A percentile compares a stretch with the other conserved stretches of the same genome.
Conservation (phyloP, 495 filamentous ascomycete species). For the Penicillium manginii region DNA sequence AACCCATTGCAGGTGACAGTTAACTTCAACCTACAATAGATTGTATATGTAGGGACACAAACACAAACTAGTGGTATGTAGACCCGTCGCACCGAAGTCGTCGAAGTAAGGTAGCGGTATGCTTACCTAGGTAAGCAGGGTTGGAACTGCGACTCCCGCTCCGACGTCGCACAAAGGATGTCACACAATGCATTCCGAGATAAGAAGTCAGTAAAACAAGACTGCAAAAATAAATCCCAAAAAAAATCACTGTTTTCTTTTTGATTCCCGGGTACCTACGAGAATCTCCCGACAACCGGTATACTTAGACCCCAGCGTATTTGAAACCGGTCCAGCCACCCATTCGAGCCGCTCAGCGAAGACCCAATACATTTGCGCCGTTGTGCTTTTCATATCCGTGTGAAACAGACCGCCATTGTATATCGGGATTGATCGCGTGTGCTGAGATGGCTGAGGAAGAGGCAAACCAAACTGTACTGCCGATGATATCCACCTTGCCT, state of each 20-base stretch:
- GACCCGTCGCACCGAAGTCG: not conserved
- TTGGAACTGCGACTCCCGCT: not conserved
- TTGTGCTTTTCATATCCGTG: not conserved
- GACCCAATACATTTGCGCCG: not conserved
- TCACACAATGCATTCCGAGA: not conserved
- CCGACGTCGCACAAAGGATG: not conserved
- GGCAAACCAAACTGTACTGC: no score
- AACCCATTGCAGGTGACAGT: no score
- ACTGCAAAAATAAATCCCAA: not conserved
- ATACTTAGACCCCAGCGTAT: not conserved
- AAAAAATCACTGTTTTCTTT: no score
- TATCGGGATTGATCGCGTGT: not conserved
- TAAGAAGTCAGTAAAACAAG: not conserved
- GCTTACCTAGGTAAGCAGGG: slow-evolving; percentile 1
- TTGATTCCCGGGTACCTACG: not conserved
- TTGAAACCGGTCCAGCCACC: not conserved
- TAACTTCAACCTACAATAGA: no score
- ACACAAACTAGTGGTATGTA: no score
- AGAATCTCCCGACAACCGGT: slow-evolving; percentile 1
- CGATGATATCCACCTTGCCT: not conserved
- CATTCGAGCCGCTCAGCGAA: not conserved
- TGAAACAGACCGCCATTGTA: slow-evolving; percentile 4
- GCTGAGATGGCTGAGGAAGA: no score
- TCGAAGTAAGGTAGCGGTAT: slow-evolving; percentile 3
- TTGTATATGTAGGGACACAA: no score